Base-by-base conservation (phyloP, 176 grass and related monocot genomes). In the Olyra latifolia region DNA sequence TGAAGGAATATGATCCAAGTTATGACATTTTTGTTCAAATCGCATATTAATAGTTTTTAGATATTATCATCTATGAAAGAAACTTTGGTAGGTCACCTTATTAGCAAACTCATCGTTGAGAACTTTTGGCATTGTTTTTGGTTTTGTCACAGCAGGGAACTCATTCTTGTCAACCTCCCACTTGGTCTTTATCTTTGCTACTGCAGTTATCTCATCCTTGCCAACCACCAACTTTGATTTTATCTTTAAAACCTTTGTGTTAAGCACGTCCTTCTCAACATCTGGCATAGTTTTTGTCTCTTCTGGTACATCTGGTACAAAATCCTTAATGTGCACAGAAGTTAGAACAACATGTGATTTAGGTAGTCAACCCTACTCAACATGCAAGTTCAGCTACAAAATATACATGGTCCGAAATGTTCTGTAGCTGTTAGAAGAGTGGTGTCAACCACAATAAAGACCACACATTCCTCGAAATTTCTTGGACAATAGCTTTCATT, bases 281-380 rank as follows among this genome's bases (percentile, higher is more conserved):
- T 48, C n/a, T 72, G 74, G 75, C 66, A 66, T 82, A 66, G 49
- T 41, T 71, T 62, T 84, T 45, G 41, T 75, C 62, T 80, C 71
- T 62, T 75, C 25, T 48, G 66, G 64, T 16, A 74, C 61, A 56
- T 75, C 69, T 63, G 75, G 49, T 43, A 16, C 67, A 70, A 23
- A 74, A 56, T 84, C 73, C 82, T 68, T 78, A 81, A 83, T 87
- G 91, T 93, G 91, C 77, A 91, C n/a, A 82, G 68, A 35, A 35
- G 32, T 35, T 35, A 35, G 32, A 79, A 46, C 15, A 88, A 83
- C 23, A 66, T 66, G 11, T 22, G 28, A 58, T 43, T 87, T 78
- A 88, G 49, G n/a, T n/a, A 35, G 32, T 35, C 1, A 35, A 35
- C 48, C 11, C 50, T 40, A 86, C 24, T 72, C 11, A 79, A 72